Evolutionary conservation across 2,329 filamentous ascomycete species (phyloP), one percentile per base, ranked within the genome.

Genomic region (Tricladium varicosporioides): DNA sequence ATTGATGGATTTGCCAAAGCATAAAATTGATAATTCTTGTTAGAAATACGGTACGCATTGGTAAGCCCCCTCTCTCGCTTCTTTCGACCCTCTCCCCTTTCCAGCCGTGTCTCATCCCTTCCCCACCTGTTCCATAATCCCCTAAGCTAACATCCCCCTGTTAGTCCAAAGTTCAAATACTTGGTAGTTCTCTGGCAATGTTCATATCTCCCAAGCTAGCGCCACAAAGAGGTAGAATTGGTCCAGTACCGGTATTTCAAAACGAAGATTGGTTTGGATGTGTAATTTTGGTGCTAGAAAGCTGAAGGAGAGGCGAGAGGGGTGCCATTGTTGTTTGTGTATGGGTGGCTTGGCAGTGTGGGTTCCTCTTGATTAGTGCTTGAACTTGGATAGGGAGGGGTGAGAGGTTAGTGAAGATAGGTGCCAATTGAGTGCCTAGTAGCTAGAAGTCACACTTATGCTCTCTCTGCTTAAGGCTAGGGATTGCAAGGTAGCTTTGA

Each of bases 281-380:
- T 89, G 1, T 86, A 90, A 68, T 87, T 86, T 63, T 67, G 89
- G 4, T 82, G 88, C 65, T 76, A 86, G 63, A 75, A 70, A 51
- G 84, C 80, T 63, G 67, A 71, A 1, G 74, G 72, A 1, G 36
- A 4, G 36, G 63, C 76, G 1, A 74, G 75, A 16, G 83, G 83
- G 1, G 81, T 90, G 46, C 86, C 87, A 0, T 66, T 90, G 31
- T 68, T 89, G 0, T 89, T 90, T 67, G 76, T 78, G 13, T 86
- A 89, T 40, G n/a, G 36, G n/a, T 40, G 36, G 36, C 36, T 10
- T 40, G 36, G 36, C 11, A 40, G 36, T n/a, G 22, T 7, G 22
- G 7, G 22, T 27, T 27, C 7, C 22, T 27, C 4, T 27, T 27
- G 22, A 27, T 27, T 27, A 4, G 22, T 4, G 22, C 7, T 27